A percentile compares a stretch with the other conserved stretches of the same genome.
Evolutionary conservation across 2,329 filamentous ascomycete species (phyloP).

Genomic region (Talaromyces sp.): DNA sequence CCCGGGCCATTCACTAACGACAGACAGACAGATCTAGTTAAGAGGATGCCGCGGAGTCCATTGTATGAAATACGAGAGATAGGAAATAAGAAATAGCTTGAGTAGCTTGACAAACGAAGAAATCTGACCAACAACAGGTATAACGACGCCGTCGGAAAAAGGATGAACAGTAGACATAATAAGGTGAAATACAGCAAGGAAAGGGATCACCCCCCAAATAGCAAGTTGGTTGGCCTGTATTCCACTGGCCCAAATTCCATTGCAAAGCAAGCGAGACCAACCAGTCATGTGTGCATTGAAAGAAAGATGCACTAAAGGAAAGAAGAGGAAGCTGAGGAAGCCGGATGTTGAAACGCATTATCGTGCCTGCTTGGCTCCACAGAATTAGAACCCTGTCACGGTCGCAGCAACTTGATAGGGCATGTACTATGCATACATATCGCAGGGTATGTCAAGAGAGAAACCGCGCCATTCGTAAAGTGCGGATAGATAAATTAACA

Average conservation of each 20-base stretch:
- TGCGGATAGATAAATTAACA: slow-evolving; percentile 47
- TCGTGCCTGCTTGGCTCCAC: not conserved
- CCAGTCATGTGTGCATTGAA: not conserved
- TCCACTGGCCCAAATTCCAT: not conserved
- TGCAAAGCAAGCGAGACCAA: not conserved
- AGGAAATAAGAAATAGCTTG: slow-evolving; percentile 14
- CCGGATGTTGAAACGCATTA: not conserved
- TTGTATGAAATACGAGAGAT: slow-evolving; percentile 3
- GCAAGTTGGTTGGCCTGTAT: not conserved
- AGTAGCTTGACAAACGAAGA: slow-evolving; percentile 17
- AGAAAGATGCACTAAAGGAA: not conserved
- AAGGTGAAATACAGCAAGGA: slow-evolving; percentile 16
- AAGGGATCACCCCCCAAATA: slow-evolving; percentile 8
- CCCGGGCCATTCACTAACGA: not conserved
- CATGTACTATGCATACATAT: slow-evolving; percentile 10
- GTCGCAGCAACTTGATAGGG: slow-evolving; percentile 2
- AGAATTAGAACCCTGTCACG: slow-evolving; percentile 6
- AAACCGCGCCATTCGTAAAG: not conserved
- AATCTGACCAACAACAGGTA: slow-evolving; percentile 17
- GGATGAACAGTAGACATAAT: slow-evolving; percentile 15
- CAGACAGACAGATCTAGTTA: slow-evolving; percentile 2
- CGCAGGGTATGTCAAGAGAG: slow-evolving; percentile 5
- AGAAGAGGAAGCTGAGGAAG: slow-evolving; percentile 2
- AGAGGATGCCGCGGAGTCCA: not conserved
- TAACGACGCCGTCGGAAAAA: slow-evolving; percentile 18